These are phyloP conservation scores for Phytophthora aleatoria DNA, from an alignment of 352 stramenopile species.

Conservation along the genomic window DNA sequence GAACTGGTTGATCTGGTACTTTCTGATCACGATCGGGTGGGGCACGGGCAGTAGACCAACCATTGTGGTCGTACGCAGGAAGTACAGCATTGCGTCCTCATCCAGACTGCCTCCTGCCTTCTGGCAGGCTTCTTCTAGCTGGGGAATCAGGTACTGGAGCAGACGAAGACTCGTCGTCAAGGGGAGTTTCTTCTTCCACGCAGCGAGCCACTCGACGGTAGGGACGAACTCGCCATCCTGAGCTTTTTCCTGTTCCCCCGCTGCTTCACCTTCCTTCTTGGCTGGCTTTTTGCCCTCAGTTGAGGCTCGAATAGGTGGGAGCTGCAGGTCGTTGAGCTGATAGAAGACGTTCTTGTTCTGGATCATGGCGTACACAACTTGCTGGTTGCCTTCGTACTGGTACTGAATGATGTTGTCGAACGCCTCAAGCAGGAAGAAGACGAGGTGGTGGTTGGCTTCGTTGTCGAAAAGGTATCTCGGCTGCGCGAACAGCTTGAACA, in stretches of 20 bases:
- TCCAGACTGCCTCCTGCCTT: conserved; percentile 90
- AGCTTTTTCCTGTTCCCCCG: conserved; percentile 8
- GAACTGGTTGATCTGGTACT: conserved; percentile 99
- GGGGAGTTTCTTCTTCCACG: conserved; percentile 95
- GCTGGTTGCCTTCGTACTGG: conserved; percentile 96
- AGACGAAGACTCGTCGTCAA: conserved; percentile 95
- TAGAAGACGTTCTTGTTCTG: conserved; percentile 96
- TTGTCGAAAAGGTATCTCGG: conserved; percentile 94
- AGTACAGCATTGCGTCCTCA: conserved; percentile 96
- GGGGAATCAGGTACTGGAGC: conserved; percentile 94
- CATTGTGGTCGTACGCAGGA: conserved; percentile 97
- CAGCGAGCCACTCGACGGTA: conserved; percentile 93
- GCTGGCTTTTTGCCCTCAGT: conserved; percentile 18
- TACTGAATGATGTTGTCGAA: conserved; percentile 99
- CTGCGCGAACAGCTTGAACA: conserved; percentile 98
- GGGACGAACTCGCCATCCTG: conserved; percentile 72
- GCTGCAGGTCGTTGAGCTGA: conserved; percentile 88
- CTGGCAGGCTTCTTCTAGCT: conserved; percentile 76
- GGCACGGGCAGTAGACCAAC: conserved; percentile 97
- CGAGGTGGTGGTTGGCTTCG: conserved; percentile 95
- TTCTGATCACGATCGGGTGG: conserved; percentile 98
- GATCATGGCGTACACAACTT: conserved; percentile 98
- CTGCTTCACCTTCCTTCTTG: conserved; percentile 24
- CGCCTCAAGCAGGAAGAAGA: conserved; percentile 97
- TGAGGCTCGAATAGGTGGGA: conserved; percentile 82